phyloP scores from a whole-genome alignment of 2,329 filamentous ascomycete genomes.

The Leptographium flavum region DNA sequence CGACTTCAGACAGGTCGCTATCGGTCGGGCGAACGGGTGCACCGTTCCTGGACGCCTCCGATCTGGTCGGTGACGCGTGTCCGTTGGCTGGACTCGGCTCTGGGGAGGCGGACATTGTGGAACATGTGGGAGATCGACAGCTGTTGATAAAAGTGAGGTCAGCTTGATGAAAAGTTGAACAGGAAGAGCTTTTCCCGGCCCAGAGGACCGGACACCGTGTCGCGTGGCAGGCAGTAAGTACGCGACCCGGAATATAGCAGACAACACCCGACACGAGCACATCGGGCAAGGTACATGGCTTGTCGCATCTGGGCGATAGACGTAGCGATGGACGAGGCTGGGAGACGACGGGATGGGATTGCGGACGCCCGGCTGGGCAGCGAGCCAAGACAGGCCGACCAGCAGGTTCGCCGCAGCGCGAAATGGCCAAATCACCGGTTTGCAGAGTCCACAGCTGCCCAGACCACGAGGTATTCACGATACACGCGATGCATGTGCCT shows the following conservation, averaged over 20 bases:
- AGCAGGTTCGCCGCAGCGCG: constrained; percentile 1
- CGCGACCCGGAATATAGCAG: constrained; percentile 3
- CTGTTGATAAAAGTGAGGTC: constrained; percentile 37
- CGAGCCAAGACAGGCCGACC: neutral
- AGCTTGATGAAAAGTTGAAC: constrained; percentile 17
- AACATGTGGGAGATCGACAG: constrained; percentile 46
- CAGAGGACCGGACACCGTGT: neutral
- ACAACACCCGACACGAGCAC: neutral
- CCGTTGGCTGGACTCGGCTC: constrained; percentile 53
- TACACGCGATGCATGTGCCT: constrained; percentile 8
- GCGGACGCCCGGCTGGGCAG: neutral
- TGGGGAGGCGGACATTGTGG: constrained; percentile 49
- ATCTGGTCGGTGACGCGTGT: constrained; percentile 40
- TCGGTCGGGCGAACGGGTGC: constrained; percentile 41
- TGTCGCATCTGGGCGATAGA: constrained; percentile 10
- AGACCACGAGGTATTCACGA: neutral
- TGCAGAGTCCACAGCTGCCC: neutral
- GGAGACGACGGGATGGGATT: constrained; percentile 10
- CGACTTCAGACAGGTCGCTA: constrained; percentile 62
- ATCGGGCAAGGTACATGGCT: neutral
- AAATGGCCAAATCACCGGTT: neutral
- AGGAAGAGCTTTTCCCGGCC: constrained; percentile 14
- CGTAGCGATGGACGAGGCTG: constrained; percentile 10
- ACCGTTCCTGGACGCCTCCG: constrained; percentile 26
- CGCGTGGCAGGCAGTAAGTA: neutral